These are phyloP conservation scores for Zygoascus biomembranicola DNA, from an alignment of 805 yeast species.

Conservation along the genomic window DNA sequence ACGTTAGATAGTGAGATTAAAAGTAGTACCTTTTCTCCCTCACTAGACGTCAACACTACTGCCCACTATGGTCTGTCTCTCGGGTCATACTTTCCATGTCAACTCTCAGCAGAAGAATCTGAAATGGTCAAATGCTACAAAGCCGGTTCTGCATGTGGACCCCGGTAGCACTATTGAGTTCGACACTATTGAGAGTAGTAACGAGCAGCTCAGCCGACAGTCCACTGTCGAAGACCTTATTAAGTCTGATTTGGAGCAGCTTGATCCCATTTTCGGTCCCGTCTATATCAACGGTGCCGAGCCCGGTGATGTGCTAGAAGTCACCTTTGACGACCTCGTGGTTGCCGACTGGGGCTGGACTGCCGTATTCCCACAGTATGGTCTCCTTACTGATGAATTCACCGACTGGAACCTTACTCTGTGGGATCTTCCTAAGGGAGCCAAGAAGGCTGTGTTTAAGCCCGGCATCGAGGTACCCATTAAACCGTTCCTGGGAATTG, in stretches of 20 bases:
- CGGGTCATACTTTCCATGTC: conserved; percentile 1
- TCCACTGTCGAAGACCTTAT: conserved; percentile 5
- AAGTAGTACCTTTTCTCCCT: too few species aligned
- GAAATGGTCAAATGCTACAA: neutral
- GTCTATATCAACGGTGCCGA: conserved; percentile 9
- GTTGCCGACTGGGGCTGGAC: conserved; percentile 12
- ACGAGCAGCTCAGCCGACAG: conserved; percentile 4
- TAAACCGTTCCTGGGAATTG: conserved; percentile 8
- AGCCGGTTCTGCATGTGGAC: conserved; percentile 6
- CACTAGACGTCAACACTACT: neutral
- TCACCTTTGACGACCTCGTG: conserved; percentile 6
- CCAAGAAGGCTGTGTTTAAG: conserved; percentile 7
- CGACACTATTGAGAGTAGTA: conserved; percentile 8
- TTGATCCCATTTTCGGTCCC: conserved; percentile 12
- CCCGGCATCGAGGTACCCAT: conserved; percentile 10
- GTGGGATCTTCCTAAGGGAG: conserved; percentile 6
- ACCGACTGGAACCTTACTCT: conserved; percentile 1
- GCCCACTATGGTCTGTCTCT: neutral
- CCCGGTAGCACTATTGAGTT: conserved; percentile 6
- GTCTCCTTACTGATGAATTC: conserved; percentile 10
- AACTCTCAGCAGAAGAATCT: neutral
- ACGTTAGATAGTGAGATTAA: too few species aligned
- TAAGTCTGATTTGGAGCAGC: conserved; percentile 3
- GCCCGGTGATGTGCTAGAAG: conserved; percentile 10
- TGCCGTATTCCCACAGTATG: conserved; percentile 9